These are phyloP conservation scores for Porpolomopsis calyptriformis DNA, from an alignment of 768 basidiomycete species.

Conservation along the genomic window DNA sequence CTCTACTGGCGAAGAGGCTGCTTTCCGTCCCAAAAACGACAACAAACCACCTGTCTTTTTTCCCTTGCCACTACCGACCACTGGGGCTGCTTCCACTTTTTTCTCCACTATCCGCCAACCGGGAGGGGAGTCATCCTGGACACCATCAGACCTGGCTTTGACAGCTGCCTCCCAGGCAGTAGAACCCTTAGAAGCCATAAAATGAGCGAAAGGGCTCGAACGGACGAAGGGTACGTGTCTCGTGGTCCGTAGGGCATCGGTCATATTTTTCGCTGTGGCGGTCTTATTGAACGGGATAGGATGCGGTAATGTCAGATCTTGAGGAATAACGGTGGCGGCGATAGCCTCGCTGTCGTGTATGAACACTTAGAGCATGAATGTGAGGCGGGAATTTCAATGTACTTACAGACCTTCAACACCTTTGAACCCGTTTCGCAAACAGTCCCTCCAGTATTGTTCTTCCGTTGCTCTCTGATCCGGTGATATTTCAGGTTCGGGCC, in stretches of 20 bases:
- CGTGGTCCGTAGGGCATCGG: conserved; percentile 53
- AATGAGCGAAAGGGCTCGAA: conserved; percentile 58
- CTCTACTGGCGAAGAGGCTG: conserved; percentile 9
- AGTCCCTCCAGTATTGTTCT: conserved; percentile 22
- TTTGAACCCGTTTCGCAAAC: conserved; percentile 35
- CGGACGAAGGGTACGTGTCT: conserved; percentile 44
- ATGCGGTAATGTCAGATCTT: conserved; percentile 40
- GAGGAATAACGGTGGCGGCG: conserved; percentile 36
- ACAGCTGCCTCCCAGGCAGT: conserved; percentile 66
- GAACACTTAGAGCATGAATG: background rate
- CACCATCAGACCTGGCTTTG: conserved; percentile 38
- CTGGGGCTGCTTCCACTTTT: conserved; percentile 26
- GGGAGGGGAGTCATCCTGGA: conserved; percentile 48
- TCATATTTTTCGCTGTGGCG: conserved; percentile 45
- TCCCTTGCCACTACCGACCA: background rate
- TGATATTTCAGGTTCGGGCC: conserved; percentile 25
- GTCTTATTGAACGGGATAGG: conserved; percentile 42
- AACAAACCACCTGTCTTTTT: conserved; percentile 54
- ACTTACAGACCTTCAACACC: conserved; percentile 54
- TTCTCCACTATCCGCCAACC: conserved; percentile 68
- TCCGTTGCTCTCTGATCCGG: conserved; percentile 7
- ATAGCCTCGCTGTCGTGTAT: conserved; percentile 27
- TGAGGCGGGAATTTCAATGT: conserved; percentile 1
- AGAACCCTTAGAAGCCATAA: conserved; percentile 60
- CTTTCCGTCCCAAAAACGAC: conserved; percentile 56